Conservation (phyloP, 2,329 filamentous ascomycete species). For the Trichoderma asperellum region DNA sequence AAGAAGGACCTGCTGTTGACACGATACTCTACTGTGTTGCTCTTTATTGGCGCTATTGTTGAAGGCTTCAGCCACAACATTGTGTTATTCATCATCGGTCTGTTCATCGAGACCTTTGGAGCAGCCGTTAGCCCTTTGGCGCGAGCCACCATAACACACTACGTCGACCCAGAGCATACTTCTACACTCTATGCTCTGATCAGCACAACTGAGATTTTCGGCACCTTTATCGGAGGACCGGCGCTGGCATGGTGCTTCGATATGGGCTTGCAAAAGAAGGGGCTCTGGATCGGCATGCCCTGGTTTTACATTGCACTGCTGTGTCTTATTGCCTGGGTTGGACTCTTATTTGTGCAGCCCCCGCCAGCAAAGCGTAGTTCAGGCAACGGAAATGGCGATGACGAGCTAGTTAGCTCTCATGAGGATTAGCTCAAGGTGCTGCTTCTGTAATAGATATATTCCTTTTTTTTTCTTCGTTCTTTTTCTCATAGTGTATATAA, state of each 20-base stretch:
- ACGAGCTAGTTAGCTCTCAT: neutral
- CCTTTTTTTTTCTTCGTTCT: neutral
- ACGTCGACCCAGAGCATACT: conserved; percentile 44
- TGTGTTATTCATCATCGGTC: conserved; percentile 43
- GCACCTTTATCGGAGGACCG: conserved; percentile 47
- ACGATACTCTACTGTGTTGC: conserved; percentile 40
- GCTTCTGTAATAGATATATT: neutral
- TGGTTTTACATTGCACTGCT: conserved; percentile 46
- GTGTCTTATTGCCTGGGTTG: conserved; percentile 37
- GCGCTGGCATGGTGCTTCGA: conserved; percentile 47
- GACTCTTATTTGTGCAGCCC: conserved; percentile 41
- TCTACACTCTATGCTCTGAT: conserved; percentile 49
- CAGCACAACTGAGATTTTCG: conserved; percentile 46
- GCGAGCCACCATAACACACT: conserved; percentile 47
- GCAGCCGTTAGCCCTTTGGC: conserved; percentile 45
- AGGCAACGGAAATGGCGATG: conserved; percentile 32
- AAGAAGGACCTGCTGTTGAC: conserved; percentile 46
- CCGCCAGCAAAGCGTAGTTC: conserved; percentile 35
- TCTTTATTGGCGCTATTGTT: conserved; percentile 41
- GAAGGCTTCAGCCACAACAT: conserved; percentile 43
- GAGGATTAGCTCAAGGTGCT: neutral
- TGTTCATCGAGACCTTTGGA: conserved; percentile 46
- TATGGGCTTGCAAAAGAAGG: conserved; percentile 42
- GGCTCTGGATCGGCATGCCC: conserved; percentile 45
- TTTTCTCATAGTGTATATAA: neutral